phyloP scores from a whole-genome alignment of 768 basidiomycete species.

The Fistulinella prunicolor region DNA sequence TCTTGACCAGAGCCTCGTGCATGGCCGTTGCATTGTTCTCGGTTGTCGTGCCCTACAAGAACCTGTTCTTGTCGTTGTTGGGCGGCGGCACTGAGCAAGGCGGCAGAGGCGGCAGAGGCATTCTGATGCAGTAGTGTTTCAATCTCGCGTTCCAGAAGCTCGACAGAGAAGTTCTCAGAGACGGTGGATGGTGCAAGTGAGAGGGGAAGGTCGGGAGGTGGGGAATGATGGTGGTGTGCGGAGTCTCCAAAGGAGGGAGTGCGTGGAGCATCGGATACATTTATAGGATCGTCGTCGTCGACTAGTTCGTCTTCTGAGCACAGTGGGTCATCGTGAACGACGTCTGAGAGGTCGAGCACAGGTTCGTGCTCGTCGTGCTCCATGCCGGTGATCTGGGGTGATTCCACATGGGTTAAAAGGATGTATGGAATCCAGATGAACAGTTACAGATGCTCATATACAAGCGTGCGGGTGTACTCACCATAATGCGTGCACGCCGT shows the following conservation, averaged over 20 bases:
- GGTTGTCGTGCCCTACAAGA: conserved; percentile 35
- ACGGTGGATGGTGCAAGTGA: conserved; percentile 39
- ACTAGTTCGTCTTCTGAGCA: conserved; percentile 50
- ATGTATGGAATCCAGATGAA: too few relatives aligned
- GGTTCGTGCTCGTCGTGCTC: conserved; percentile 57
- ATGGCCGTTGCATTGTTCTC: conserved; percentile 24
- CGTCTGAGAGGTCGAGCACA: conserved; percentile 75
- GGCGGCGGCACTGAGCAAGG: conserved; percentile 61
- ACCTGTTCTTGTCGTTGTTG: conserved; percentile 58
- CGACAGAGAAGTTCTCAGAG: conserved; percentile 57
- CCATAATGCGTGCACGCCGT: conserved; percentile 18
- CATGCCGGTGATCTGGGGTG: conserved; percentile 30
- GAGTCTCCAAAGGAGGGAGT: conserved; percentile 27
- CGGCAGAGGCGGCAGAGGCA: conserved; percentile 64
- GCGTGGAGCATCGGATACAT: conserved; percentile 32
- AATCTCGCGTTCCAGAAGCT: conserved; percentile 77
- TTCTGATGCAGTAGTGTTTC: conserved; percentile 73
- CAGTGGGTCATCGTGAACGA: conserved; percentile 77
- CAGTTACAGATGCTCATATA: too few relatives aligned
- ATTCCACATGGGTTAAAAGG: neutral
- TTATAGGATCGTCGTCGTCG: conserved; percentile 27
- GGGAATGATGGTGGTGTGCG: conserved; percentile 14
- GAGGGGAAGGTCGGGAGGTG: conserved; percentile 31
- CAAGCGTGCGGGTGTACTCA: conserved; percentile 5
- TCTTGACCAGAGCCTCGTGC: conserved; percentile 13